Evolutionary conservation across 345 rosid genomes (phyloP), one percentile per base, ranked within the genome.

Genomic region (Crucihimalaya himalaica): DNA sequence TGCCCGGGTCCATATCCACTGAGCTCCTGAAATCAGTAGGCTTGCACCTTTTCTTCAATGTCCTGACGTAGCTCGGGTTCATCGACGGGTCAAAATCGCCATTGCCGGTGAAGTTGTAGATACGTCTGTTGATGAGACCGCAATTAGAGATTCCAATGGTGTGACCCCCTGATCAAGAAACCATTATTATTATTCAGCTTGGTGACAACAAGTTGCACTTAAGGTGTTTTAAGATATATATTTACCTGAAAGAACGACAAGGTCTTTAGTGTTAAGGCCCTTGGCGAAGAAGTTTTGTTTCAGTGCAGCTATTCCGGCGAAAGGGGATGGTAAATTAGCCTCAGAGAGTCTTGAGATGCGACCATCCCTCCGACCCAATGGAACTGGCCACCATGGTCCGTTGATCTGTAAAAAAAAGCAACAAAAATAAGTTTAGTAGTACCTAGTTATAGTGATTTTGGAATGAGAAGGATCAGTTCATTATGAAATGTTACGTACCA

Each of bases 341-440:
- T 86, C 90, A 0, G 56, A 42, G 5, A 60, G 1, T 20, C 3
- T 61, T 8, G 93, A 86, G 60, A 86, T 69, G 15, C 76, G 84
- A 42, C 93, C 93, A 69, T 88, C 93, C 76, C 88, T 88, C 37
- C 93, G 59, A 0, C 92, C 92, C 0, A 83, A 71, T 18, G 86
- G 85, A 72, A 87, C 86, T 0, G 73, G 69, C 92, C 91, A 89
- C 51, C 8, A 77, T 8, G 91, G 88, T 62, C 96, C 93, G 0
- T 78, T 64, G 46, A 81, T 70, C 96, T 89, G 76, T 39, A 66
- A 10, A 37, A n/a, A 34, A 59, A 2, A 23, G 12, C 12, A 35
- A 32, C 42, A 23, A 8, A 20, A 13, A 2, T 0, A 58, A 20
- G 34, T 14, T 57, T 7, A n/a, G n/a, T 28, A 43, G 5, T 14